Evolutionary conservation across 768 basidiomycete genomes (phyloP).

Genomic region (Sutorius australiensis): DNA sequence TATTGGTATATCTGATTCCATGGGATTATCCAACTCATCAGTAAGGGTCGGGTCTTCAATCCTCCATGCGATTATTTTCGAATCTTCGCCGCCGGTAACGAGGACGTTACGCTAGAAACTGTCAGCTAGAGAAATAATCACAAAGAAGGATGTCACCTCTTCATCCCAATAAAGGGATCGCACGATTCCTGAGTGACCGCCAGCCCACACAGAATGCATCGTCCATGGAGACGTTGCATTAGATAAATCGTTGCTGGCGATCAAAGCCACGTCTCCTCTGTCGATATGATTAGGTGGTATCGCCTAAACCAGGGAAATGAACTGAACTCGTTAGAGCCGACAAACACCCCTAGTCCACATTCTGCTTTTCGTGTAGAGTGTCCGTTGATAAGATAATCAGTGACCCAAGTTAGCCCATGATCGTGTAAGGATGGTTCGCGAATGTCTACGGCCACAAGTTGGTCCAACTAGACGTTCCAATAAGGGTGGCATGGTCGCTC

Average conservation of each 20-base stretch:
- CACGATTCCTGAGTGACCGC: slow-evolving; percentile 54
- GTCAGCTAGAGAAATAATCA: neutral
- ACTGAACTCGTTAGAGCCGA: slow-evolving; percentile 70
- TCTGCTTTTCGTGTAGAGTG: slow-evolving; percentile 26
- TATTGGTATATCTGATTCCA: slow-evolving; percentile 7
- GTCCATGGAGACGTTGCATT: slow-evolving; percentile 43
- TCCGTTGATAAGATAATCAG: slow-evolving; percentile 68
- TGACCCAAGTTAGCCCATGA: slow-evolving; percentile 62
- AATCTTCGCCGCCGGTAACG: slow-evolving; percentile 51
- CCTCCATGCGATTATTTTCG: slow-evolving; percentile 43
- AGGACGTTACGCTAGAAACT: slow-evolving; percentile 37
- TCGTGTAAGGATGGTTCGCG: slow-evolving; percentile 60
- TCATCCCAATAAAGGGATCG: slow-evolving; percentile 57
- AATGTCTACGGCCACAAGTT: slow-evolving; percentile 54
- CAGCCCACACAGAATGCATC: slow-evolving; percentile 49
- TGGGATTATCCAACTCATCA: slow-evolving; percentile 7
- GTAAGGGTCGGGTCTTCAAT: slow-evolving; percentile 6
- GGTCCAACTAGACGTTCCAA: slow-evolving; percentile 52
- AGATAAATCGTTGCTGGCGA: slow-evolving; percentile 43
- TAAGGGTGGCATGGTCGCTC: neutral
- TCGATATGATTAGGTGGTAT: slow-evolving; percentile 1
- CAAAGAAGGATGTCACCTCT: slow-evolving; percentile 32
- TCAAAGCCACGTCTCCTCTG: slow-evolving; percentile 57
- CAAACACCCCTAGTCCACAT: slow-evolving; percentile 49
- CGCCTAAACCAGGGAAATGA: neutral